Base-by-base conservation (phyloP, 1,284 basidiomycete species). In the Ganoderma lucidum region DNA sequence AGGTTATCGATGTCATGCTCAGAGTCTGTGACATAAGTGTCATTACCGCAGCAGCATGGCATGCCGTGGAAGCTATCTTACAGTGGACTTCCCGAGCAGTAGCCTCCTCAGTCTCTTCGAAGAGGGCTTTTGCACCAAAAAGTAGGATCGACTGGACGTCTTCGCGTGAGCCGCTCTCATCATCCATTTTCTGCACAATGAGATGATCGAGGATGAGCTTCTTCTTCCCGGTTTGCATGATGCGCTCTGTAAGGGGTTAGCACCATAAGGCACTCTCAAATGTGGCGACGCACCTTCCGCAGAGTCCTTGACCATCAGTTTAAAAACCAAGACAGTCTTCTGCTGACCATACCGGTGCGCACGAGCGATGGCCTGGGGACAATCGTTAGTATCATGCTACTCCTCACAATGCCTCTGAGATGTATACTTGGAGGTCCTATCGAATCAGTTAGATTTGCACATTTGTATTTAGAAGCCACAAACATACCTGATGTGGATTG, bases 131-230 rank as follows among this genome's bases (percentile, higher is more conserved):
- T 37, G 94, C 94, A 44, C 95, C 95, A 73, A 91, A 94, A 28
- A 93, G 92, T 6, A 97, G 84, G 73, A 96, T 93, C 2, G 92
- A 94, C 76, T 91, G 88, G 12, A 95, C 83, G 73, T 96, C 88
- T 73, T 92, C 90, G 65, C 89, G 86, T 32, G 86, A 88, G 39
- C 90, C 89, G 60, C 93, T 93, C 64, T 92, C 90, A 69, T 91
- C 88, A 74, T 95, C 93, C 90, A 97, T 95, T 79, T 95, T 95
- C 81, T 97, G 96, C 5, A 96, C 96, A 70, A 97, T 96, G 17
- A 97, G 83, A 81, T 97, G 96, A 76, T 97, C 96, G 4, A 97
- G 84, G 8, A 95, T 92, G 53, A 97, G 87, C 80, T 97, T 97
- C 83, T 94, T 94, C 84, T 96, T 96, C 39, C 94, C 94, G 23